These are phyloP conservation scores for Oryza officinalis DNA, from an alignment of 176 grass and related monocot species.

Conservation along the genomic window DNA sequence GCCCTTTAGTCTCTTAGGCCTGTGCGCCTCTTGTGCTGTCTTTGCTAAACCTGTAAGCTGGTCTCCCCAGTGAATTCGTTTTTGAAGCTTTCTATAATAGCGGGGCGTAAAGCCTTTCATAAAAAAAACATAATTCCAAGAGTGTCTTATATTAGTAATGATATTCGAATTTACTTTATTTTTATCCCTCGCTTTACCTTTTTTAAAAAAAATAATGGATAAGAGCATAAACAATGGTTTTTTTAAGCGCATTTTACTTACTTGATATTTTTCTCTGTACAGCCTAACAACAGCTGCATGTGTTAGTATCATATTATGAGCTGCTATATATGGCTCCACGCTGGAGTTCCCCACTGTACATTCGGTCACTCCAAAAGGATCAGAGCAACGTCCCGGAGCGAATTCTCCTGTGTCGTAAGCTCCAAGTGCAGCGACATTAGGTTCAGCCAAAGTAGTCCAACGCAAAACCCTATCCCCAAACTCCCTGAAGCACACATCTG, in stretches of 20 bases:
- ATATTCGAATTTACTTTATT: no score
- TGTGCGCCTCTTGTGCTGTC: no score
- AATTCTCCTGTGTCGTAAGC: slow-evolving; percentile 23
- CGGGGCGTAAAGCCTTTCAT: no score
- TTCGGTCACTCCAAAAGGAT: slow-evolving; percentile 44
- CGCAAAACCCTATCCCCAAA: slow-evolving; percentile 31
- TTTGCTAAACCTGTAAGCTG: no score
- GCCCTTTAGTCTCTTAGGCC: no score
- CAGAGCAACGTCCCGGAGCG: slow-evolving; percentile 43
- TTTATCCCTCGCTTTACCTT: no score
- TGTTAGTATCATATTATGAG: slow-evolving; percentile 40
- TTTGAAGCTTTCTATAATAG: no score
- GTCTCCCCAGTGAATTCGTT: no score
- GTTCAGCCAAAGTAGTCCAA: slow-evolving; percentile 16
- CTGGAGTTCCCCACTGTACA: slow-evolving; percentile 48
- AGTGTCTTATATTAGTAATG: no score
- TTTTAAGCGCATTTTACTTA: not conserved
- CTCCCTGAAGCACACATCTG: slow-evolving; percentile 43
- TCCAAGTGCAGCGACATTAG: slow-evolving; percentile 2
- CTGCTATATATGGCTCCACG: slow-evolving; percentile 46
- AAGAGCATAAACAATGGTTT: no score
- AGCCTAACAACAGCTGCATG: slow-evolving; percentile 48
- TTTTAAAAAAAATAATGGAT: no score
- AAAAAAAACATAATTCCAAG: no score
- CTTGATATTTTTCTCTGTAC: slow-evolving; percentile 52